A percentile compares a stretch with the other conserved stretches of the same genome.
These are phyloP conservation scores for Chaetomium olivaceum DNA, from an alignment of 2,329 filamentous ascomycete species.

Conservation along the genomic window DNA sequence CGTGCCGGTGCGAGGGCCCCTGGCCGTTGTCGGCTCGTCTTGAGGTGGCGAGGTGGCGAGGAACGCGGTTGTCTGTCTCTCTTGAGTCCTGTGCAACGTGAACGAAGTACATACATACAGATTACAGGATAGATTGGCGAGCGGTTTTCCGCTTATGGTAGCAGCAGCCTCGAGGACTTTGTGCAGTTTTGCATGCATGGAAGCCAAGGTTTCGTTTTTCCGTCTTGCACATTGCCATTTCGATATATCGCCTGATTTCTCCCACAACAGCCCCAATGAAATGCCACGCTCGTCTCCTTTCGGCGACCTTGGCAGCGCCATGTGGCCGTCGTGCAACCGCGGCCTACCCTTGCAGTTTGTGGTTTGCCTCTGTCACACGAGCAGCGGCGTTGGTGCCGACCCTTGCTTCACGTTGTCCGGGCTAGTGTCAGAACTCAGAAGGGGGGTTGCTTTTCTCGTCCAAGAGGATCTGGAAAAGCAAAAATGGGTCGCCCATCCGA, in stretches of 20 bases:
- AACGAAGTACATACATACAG: neutral
- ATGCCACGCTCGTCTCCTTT: neutral
- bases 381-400: neutral
- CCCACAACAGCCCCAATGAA: neutral
- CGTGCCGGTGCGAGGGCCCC: conserved; percentile 38
- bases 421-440: neutral
- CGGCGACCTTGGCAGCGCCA: neutral
- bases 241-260: neutral
- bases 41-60: conserved; percentile 3
- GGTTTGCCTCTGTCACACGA: neutral
- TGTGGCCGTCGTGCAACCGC: neutral
- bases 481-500: neutral
- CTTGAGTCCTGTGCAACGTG: neutral
- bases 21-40: conserved; percentile 34
- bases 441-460: neutral
- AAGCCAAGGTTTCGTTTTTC: neutral
- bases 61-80: neutral
- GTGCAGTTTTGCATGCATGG: neutral
- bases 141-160: neutral
- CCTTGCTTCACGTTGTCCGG: neutral
- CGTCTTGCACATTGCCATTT: neutral
- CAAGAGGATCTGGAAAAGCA: neutral
- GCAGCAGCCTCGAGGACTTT: neutral
- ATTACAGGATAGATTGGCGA: neutral
- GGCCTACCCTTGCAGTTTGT: neutral